Evolutionary conservation across 768 basidiomycete species (phyloP).

Genomic region (Suillus ampliporus): DNA sequence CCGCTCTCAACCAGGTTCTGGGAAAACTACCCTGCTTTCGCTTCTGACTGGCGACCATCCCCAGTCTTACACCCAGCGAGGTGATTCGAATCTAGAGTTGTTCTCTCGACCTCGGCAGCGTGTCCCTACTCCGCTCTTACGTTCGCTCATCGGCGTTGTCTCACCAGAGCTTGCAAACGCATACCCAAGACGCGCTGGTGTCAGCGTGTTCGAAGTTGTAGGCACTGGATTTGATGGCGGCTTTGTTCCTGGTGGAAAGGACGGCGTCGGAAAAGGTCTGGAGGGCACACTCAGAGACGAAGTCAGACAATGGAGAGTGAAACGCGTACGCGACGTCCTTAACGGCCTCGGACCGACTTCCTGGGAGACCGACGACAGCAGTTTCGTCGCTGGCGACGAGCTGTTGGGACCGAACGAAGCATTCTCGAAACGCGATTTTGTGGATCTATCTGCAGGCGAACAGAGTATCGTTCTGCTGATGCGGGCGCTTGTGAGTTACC

Average conservation of each 20-base stretch:
- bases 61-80: conserved; percentile 81
- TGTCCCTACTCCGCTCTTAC: conserved; percentile 72
- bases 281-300: conserved; percentile 41
- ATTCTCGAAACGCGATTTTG: conserved; percentile 62
- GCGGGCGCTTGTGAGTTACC: conserved; percentile 80
- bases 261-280: conserved; percentile 53
- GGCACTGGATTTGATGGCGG: conserved; percentile 91
- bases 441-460: conserved; percentile 69
- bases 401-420: conserved; percentile 31
- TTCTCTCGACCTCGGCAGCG: conserved; percentile 66
- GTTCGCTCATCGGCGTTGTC: conserved; percentile 74
- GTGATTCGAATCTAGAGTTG: conserved; percentile 52
- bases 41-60: conserved; percentile 95
- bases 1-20: conserved; percentile 63
- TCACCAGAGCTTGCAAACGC: conserved; percentile 92
- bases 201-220: conserved; percentile 80
- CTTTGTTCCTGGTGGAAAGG: conserved; percentile 59
- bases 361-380: conserved; percentile 42
- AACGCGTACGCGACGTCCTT: conserved; percentile 63
- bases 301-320: conserved; percentile 45
- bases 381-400: neutral
- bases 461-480: conserved; percentile 85
- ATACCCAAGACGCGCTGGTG: conserved; percentile 75
- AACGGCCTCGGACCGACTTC: conserved; percentile 62
- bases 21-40: conserved; percentile 93